phyloP scores from a whole-genome alignment of 345 rosid species.

The Trapa incisa region DNA sequence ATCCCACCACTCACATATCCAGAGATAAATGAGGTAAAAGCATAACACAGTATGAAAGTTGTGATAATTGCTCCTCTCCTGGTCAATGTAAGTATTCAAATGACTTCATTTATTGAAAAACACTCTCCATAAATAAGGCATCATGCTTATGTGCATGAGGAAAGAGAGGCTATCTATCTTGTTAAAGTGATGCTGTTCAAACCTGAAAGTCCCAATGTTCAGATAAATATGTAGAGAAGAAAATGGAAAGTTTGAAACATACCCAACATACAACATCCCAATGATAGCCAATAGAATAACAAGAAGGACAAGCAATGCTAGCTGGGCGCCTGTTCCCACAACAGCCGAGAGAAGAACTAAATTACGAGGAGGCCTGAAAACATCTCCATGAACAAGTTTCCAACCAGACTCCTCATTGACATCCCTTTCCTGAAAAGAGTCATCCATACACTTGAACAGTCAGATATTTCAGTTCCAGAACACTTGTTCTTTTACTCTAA shows the following conservation, averaged over 20 bases:
- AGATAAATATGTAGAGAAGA: not conserved
- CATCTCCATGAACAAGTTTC: slow-evolving; percentile 98
- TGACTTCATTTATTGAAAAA: not conserved
- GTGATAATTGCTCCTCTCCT: slow-evolving; percentile 99
- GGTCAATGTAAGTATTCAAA: slow-evolving; percentile 5
- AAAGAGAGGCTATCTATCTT: not conserved
- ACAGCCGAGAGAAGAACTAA: slow-evolving; percentile 73
- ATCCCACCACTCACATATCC: slow-evolving; percentile 99
- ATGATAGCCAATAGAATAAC: slow-evolving; percentile 85
- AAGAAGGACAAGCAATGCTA: slow-evolving; percentile 79
- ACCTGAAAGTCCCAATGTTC: not conserved
- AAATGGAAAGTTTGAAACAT: slow-evolving; percentile 18
- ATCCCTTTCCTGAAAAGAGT: slow-evolving; percentile 66
- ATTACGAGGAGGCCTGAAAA: slow-evolving; percentile 64
- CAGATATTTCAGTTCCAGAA: not conserved
- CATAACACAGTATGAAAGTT: slow-evolving; percentile 89
- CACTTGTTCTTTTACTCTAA: slow-evolving; percentile 4
- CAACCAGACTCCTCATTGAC: slow-evolving; percentile 95
- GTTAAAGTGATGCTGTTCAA: not conserved
- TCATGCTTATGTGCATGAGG: not conserved
- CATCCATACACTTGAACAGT: not conserved
- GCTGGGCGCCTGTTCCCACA: slow-evolving; percentile 96
- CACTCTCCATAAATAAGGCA: not conserved
- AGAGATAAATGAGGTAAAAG: slow-evolving; percentile 89
- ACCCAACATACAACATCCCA: slow-evolving; percentile 85